Conservation (phyloP, 2,329 filamentous ascomycete genomes). For the Beauveria sp. region DNA sequence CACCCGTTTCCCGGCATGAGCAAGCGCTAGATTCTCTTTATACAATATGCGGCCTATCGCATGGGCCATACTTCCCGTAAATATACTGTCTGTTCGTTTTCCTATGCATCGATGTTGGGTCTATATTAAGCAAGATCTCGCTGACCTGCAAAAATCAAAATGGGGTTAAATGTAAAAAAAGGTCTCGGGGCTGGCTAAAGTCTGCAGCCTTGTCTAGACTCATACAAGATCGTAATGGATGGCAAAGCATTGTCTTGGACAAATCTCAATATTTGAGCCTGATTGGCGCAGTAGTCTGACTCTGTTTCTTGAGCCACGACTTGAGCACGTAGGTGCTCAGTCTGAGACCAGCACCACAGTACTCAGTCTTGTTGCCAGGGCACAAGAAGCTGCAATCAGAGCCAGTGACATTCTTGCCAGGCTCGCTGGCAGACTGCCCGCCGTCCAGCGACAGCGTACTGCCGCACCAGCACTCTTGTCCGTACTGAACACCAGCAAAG, state of each 20-base stretch:
- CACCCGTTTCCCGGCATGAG: background rate
- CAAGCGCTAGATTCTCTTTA: background rate
- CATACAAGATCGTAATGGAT: background rate
- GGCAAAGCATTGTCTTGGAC: background rate
- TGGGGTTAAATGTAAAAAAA: background rate
- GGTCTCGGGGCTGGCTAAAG: background rate
- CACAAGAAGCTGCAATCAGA: constrained; percentile 26
- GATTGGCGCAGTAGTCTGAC: background rate
- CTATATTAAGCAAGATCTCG: background rate
- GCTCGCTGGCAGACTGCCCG: constrained; percentile 12
- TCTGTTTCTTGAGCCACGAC: background rate
- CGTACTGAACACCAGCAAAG: constrained; percentile 31
- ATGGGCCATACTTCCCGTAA: background rate
- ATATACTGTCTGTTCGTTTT: constrained; percentile 1
- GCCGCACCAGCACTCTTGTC: constrained; percentile 32
- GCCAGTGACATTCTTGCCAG: constrained; percentile 24
- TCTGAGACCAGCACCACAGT: constrained; percentile 23
- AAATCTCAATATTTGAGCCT: background rate
- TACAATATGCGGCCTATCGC: background rate
- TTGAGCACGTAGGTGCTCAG: constrained; percentile 26
- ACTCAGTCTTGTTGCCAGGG: constrained; percentile 25
- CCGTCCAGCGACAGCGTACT: constrained; percentile 23
- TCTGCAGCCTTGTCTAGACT: background rate
- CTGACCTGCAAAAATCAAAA: background rate
- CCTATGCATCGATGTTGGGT: constrained; percentile 1